These are phyloP conservation scores for Neonectria ditissima DNA, from an alignment of 2,329 filamentous ascomycete genomes.

Conservation along the genomic window DNA sequence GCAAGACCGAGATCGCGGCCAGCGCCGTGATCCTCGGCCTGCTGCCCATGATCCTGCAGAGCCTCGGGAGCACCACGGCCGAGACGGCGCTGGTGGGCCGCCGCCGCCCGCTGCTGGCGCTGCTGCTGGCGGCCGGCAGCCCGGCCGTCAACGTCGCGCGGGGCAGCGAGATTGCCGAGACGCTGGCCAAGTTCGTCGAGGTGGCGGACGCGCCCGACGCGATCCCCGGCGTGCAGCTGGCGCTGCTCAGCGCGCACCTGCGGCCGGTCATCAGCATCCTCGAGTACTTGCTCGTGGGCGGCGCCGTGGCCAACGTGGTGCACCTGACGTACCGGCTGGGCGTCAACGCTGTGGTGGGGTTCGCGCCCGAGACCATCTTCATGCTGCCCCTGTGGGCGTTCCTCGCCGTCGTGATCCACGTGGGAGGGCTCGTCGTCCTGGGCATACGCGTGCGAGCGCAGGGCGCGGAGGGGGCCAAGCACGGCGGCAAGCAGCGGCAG, in stretches of 20 bases:
- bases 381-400: constrained; percentile 44
- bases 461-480: not conserved
- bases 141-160: constrained; percentile 10
- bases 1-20: constrained; percentile 41
- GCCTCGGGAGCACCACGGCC: constrained; percentile 32
- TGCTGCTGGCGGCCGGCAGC: constrained; percentile 33
- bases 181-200: constrained; percentile 4
- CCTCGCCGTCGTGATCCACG: constrained; percentile 38
- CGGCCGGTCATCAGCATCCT: constrained; percentile 11
- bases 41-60: constrained; percentile 33
- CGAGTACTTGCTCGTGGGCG: constrained; percentile 39
- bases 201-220: not conserved
- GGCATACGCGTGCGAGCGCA: constrained; percentile 30
- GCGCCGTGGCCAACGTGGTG: constrained; percentile 42
- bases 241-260: not conserved
- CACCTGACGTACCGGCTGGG: constrained; percentile 43
- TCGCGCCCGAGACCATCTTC: constrained; percentile 38
- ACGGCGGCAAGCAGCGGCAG: not conserved
- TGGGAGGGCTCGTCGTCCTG: constrained; percentile 31
- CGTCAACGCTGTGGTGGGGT: constrained; percentile 41
- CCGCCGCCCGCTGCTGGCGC: constrained; percentile 34
- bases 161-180: constrained; percentile 8
- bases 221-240: not conserved
- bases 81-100: constrained; percentile 38
- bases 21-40: constrained; percentile 39